Conservation (phyloP, 305 asterid genomes). For the Fraxinus greggii region DNA sequence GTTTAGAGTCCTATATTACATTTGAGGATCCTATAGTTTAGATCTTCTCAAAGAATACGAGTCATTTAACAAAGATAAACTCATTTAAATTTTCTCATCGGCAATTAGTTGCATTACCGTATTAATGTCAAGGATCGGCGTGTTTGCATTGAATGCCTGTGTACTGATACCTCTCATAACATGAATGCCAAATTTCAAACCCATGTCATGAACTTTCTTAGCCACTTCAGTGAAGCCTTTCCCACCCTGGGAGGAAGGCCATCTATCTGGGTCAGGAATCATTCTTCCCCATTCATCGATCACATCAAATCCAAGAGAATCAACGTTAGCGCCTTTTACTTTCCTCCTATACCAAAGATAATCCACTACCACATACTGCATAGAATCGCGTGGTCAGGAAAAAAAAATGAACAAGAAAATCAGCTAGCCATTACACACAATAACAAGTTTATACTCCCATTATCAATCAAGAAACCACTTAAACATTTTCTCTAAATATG, state of each 20-base stretch:
- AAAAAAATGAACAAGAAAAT: slow-evolving; percentile 1
- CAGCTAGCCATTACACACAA: not conserved
- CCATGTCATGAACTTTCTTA: slow-evolving; percentile 65
- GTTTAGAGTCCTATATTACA: not conserved
- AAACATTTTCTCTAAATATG: not conserved
- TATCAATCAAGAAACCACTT: not conserved
- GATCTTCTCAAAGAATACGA: not conserved
- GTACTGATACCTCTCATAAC: slow-evolving; percentile 88
- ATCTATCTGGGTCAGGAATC: slow-evolving; percentile 81
- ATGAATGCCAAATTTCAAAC: slow-evolving; percentile 92
- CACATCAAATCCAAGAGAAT: slow-evolving; percentile 82
- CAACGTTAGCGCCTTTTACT: slow-evolving; percentile 63
- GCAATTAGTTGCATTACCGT: slow-evolving; percentile 49
- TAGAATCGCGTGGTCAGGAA: slow-evolving; percentile 10
- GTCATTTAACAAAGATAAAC: slow-evolving; percentile 3
- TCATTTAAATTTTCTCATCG: not conserved
- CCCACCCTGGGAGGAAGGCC: slow-evolving; percentile 84
- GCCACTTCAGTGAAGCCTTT: slow-evolving; percentile 71
- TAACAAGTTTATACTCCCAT: not conserved
- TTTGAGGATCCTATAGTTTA: not conserved
- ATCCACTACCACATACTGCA: slow-evolving; percentile 93
- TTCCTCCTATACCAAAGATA: slow-evolving; percentile 92
- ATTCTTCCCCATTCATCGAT: slow-evolving; percentile 95
- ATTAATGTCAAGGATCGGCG: slow-evolving; percentile 63
- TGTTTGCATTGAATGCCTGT: slow-evolving; percentile 76